A percentile compares a stretch with the other conserved stretches of the same genome.
phyloP scores from a whole-genome alignment of 148 eudicot species.

The Rhododendron henanense region DNA sequence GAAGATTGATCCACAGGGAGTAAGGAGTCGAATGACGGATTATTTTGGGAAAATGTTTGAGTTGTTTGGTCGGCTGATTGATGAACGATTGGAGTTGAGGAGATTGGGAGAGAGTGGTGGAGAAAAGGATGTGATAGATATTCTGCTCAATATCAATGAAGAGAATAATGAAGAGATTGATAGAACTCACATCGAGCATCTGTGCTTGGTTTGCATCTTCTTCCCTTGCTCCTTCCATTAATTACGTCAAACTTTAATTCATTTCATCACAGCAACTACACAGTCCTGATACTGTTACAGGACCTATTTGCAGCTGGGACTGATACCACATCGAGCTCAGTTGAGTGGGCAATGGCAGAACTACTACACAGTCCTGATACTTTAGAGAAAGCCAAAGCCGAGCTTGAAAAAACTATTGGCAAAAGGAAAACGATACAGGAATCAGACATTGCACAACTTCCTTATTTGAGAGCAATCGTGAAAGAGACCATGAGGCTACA shows the following conservation, averaged over 20 bases:
- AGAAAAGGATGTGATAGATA: constrained; percentile 22
- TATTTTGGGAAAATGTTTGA: constrained; percentile 4
- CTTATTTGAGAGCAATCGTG: background rate
- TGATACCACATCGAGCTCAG: background rate
- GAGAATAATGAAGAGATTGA: constrained; percentile 6
- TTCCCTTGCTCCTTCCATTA: background rate
- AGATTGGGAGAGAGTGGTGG: background rate
- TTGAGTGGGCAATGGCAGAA: constrained; percentile 5
- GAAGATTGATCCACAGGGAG: too few relatives aligned
- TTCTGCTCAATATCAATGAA: constrained; percentile 8
- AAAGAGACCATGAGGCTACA: background rate
- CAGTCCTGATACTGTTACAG: background rate
- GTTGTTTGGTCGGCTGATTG: constrained; percentile 6
- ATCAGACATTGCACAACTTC: background rate
- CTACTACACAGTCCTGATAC: background rate
- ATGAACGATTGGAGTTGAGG: constrained; percentile 8
- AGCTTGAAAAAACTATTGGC: background rate
- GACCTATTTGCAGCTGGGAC: background rate
- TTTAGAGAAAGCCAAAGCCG: background rate
- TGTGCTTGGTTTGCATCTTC: constrained; percentile 8
- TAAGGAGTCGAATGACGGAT: background rate
- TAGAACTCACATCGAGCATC: constrained; percentile 8
- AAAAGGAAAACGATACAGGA: background rate
- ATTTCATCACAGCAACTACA: too few relatives aligned
- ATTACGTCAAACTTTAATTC: background rate